Percentiles rank a stretch among this genome's conserved stretches.
Evolutionary conservation across 176 grass and related monocot genomes (phyloP).

Genomic region (Carex myosuroides): DNA sequence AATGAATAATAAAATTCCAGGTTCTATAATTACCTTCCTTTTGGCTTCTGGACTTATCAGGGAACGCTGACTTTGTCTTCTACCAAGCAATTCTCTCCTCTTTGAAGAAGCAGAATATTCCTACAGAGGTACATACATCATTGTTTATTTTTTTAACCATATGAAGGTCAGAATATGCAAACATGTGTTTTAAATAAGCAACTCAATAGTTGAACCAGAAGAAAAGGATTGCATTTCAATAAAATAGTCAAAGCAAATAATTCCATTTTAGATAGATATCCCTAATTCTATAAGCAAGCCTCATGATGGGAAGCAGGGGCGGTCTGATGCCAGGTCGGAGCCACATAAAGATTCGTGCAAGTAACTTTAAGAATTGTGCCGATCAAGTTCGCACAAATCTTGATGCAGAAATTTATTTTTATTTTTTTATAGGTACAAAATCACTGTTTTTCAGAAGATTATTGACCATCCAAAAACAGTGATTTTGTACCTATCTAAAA

Average conservation of each 20-base stretch:
- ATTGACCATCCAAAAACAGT: no score
- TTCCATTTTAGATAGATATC: not conserved
- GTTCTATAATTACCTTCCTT: slow-evolving; percentile 55
- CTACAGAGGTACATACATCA: slow-evolving; percentile 13
- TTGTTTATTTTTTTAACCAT: not conserved
- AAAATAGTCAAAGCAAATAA: not conserved
- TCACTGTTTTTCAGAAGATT: no score
- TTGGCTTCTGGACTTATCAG: slow-evolving; percentile 54
- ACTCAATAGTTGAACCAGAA: not conserved
- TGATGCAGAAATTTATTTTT: no score
- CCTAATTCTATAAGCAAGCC: not conserved
- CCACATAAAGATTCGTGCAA: no score
- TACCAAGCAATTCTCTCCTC: slow-evolving; percentile 60
- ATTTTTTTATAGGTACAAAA: no score
- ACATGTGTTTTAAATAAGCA: not conserved
- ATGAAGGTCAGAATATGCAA: not conserved
- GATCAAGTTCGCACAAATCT: no score
- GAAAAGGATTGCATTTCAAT: not conserved
- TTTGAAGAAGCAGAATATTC: slow-evolving; percentile 77
- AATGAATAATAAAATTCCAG: not conserved
- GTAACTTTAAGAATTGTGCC: no score
- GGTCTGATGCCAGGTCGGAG: no score
- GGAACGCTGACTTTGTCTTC: slow-evolving; percentile 62
- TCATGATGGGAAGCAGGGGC: not conserved
- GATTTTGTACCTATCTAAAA: no score